Evolutionary conservation across 345 rosid species (phyloP).

Genomic region (Passiflora organensis): DNA sequence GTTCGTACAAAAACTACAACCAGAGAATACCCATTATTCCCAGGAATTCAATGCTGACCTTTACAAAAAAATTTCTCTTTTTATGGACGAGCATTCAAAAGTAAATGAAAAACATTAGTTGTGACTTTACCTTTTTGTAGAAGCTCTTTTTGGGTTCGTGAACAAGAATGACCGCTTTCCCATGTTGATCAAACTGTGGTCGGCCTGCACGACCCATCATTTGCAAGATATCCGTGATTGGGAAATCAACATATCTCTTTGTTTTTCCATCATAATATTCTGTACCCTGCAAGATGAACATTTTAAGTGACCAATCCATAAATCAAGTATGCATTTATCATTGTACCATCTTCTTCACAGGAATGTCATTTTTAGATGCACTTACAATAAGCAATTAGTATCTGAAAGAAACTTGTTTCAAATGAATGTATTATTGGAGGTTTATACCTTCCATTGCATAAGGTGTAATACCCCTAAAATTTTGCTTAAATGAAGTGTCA

Average conservation of each 20-base stretch:
- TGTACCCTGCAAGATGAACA: constrained; percentile 59
- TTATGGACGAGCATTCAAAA: too few relatives aligned
- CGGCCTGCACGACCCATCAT: constrained; percentile 99
- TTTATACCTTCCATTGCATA: not conserved
- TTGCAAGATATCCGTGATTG: constrained; percentile 96
- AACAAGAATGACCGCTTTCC: constrained; percentile 97
- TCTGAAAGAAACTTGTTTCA: not conserved
- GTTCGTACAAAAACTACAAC: constrained; percentile 90
- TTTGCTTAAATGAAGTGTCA: not conserved
- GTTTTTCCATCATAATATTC: constrained; percentile 94
- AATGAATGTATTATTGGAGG: not conserved
- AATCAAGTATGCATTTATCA: too few relatives aligned
- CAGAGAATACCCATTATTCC: constrained; percentile 4
- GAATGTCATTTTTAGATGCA: too few relatives aligned
- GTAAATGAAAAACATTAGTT: too few relatives aligned
- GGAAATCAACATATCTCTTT: constrained; percentile 91
- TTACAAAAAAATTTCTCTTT: too few relatives aligned
- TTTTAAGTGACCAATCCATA: too few relatives aligned
- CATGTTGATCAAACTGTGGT: constrained; percentile 97
- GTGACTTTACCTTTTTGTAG: constrained; percentile 71
- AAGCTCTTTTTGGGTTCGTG: constrained; percentile 98
- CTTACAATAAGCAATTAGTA: too few relatives aligned
- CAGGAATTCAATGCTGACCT: too few relatives aligned
- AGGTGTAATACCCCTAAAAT: not conserved
- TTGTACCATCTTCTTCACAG: too few relatives aligned